Base-by-base conservation (phyloP, 1,284 basidiomycete species). In the Cutaneotrichosporon mucoides region DNA sequence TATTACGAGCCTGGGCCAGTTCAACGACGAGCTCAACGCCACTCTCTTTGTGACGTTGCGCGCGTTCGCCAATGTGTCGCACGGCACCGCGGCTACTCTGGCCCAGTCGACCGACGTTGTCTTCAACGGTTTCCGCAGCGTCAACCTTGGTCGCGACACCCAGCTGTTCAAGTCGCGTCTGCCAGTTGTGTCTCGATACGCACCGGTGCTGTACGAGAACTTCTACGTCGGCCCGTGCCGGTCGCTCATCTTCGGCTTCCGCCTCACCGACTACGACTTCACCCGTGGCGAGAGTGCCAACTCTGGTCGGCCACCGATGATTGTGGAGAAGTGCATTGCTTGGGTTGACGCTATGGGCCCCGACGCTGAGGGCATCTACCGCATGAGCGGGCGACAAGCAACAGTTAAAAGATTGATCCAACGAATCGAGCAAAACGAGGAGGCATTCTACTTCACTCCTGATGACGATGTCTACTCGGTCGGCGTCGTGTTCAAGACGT, bases 201-300 rank as follows among this genome's bases (percentile, higher is more conserved):
- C 56, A 4, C 60, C 74, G 6, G 61, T 78, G 8, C 68, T 72
- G 5, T 78, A 78, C 60, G 66, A 76, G 37, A 78, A 78, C 66
- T 78, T 63, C 63, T 73, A 76, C 55, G 73, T 96, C 44, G 96
- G 95, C 24, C 86, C 88, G 72, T 98, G 92, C 59, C 63, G 65
- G 45, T 80, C 79, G 71, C 81, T 99, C 40, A 89, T 98, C 50
- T 98, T 98, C 73, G 95, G 95, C 33, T 88, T 97, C 63, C 87
- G 86, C 64, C 79, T 99, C 56, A 86, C 88, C 55, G 94, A 98
- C 75, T 98, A 99, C 73, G 90, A 93, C 10, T 92, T 88, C 37
- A 84, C 89, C 5, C 86, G 91, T 62, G 84, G 84, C 51, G 82
- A 81, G 42, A 88, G 90, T 45, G 84, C 84, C 9, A 84, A 90